Evolutionary conservation across 2,329 filamentous ascomycete species (phyloP), one percentile per base, ranked within the genome.

Genomic region (Tolypocladium ophioglossoides): DNA sequence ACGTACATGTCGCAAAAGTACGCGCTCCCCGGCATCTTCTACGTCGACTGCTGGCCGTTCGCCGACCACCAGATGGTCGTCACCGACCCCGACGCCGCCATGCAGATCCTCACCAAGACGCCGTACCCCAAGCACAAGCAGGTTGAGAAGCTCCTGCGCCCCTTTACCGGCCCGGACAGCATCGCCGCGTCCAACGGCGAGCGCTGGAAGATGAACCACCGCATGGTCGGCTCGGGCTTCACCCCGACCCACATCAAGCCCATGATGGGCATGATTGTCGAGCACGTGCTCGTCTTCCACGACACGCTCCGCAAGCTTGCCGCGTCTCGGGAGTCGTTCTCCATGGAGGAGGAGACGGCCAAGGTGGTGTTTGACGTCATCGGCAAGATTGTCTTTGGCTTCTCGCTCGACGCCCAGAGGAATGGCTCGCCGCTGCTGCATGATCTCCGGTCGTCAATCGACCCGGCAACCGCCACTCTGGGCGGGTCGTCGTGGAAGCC

Each of bases 21-120:
- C 52, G 39, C 55, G 22, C 50, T 64, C 14, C 55, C 58, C 11
- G 62, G 61, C 47, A 52, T 64, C 37, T 64, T 59, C 52, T 64
- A 64, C 53, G 55, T 64, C 20, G 62, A 64, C 51, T 53, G 62
- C 32, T 63, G 62, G 62, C 62, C 62, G 2, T 52, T 60, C 20
- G 56, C 59, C 44, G 57, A 59, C 16, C 59, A 59, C 6, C 61
- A 63, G 47, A 55, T 63, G 39, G 54, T 64, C 51, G 41, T 64
- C 34, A 60, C 59, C 20, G 59, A 63, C 20, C 62, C 62, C 12
- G 60, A 60, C 7, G 57, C 62, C 18, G 59, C 59, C 41, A 57
- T 59, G 41, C 54, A 59, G 40, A 58, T 63, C n/a, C 60, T 62
- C 49, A 59, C 61, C 32, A 58, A 55, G 1, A 58, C 47, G 3